Evolutionary conservation across 495 filamentous ascomycete genomes (phyloP).

Genomic region (Lichenothelia convexa): DNA sequence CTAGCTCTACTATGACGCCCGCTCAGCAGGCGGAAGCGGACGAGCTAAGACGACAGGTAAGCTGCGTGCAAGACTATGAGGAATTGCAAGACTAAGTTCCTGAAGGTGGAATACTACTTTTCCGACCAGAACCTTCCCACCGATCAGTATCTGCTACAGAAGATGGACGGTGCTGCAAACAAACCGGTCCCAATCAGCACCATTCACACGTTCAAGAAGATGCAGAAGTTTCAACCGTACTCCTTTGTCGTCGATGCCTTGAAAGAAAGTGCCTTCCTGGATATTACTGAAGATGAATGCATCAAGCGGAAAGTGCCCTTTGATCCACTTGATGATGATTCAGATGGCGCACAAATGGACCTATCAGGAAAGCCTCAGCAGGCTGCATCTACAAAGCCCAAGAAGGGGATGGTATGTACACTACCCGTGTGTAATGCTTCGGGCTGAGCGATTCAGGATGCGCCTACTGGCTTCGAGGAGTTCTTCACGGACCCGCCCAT

Average conservation of each 20-base stretch:
- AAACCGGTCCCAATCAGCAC: conserved; percentile 15
- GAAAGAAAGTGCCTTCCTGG: conserved; percentile 15
- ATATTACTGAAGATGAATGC: conserved; percentile 15
- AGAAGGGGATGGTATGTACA: background rate
- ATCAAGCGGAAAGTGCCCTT: conserved; percentile 14
- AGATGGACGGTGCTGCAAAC: conserved; percentile 15
- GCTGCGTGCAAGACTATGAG: too few relatives aligned
- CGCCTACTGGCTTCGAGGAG: conserved; percentile 38
- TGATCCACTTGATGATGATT: too few relatives aligned
- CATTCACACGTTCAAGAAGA: conserved; percentile 20
- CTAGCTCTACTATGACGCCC: too few relatives aligned
- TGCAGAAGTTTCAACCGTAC: conserved; percentile 16
- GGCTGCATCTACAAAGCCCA: too few relatives aligned
- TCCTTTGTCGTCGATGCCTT: conserved; percentile 13
- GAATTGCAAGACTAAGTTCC: conserved; percentile 6
- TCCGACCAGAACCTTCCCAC: conserved; percentile 23
- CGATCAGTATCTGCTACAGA: conserved; percentile 17
- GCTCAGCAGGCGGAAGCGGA: too few relatives aligned
- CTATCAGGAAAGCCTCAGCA: too few relatives aligned
- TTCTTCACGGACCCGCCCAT: conserved; percentile 63
- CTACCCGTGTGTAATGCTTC: background rate
- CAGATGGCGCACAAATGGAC: too few relatives aligned
- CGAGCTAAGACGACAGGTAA: conserved; percentile 10
- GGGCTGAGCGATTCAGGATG: background rate
- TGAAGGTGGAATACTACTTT: conserved; percentile 25